Evolutionary conservation across 345 rosid genomes (phyloP), one percentile per base, ranked within the genome.

Genomic region (Salix arbutifolia): DNA sequence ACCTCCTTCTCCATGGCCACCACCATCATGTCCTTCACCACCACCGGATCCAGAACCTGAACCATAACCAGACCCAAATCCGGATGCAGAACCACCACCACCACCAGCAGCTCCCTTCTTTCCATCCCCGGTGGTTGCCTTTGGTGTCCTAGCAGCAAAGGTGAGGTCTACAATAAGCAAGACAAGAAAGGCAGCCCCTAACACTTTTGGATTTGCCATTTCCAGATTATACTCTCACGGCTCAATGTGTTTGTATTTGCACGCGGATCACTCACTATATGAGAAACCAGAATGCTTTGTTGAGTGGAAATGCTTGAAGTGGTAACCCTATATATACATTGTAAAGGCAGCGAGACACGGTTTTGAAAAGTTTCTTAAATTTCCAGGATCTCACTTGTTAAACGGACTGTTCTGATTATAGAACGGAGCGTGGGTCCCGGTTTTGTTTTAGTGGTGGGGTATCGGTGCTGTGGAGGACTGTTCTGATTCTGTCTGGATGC

Each of bases 81-180:
- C 77, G 0, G 33, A 31, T 31, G 33, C 4, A 31, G 33, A 31
- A 23, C 77, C 80, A 1, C 86, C 88, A 8, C 85, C 82, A 14
- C 90, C 87, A 8, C 85, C 82, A 14, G 89, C 87, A 17, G 85
- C 83, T 19, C 84, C 87, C 4, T 75, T 85, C 21, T 86, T 87
- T 13, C 86, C 84, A 2, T 88, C 87, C 0, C 88, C 90, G 0
- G 88, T 74, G 8, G 64, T 3, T 7, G 60, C 72, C 72, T 65
- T 80, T 18, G 71, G 53, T 4, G 71, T 53, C 84, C 91, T 89
- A 46, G 82, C 86, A 25, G 87, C 91, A 48, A 85, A 81, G 75
- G 83, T 67, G 6, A 89, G 67, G 76, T 89, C 85, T 52, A 84
- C 77, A 67, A 89, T 50, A 33, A 89, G 79, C 81, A 89, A 67